These are phyloP conservation scores for Oenanthe javanica DNA, from an alignment of 140 eudicot species.

Conservation along the genomic window DNA sequence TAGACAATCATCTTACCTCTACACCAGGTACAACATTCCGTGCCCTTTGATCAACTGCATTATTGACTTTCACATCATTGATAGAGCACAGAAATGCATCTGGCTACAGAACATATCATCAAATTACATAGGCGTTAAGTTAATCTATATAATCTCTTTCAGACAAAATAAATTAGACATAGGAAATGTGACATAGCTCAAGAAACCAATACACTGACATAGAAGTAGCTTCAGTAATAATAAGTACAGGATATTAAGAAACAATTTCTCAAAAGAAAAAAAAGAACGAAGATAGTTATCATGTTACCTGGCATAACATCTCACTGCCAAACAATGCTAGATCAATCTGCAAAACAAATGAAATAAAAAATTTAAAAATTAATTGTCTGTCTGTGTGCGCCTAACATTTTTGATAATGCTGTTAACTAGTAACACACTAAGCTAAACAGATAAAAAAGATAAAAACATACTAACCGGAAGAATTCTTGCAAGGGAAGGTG, in stretches of 20 bases:
- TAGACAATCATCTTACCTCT: slow-evolving; percentile 46
- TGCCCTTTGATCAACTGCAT: slow-evolving; percentile 51
- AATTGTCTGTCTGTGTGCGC: neutral
- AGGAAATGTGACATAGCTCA: neutral
- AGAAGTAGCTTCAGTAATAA: neutral
- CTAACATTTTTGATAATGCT: neutral
- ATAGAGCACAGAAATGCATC: no score
- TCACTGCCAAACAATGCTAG: slow-evolving; percentile 85
- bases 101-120: slow-evolving; percentile 57
- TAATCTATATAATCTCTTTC: neutral
- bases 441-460: neutral
- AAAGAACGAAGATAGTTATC: neutral
- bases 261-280: neutral
- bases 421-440: neutral
- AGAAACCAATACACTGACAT: neutral
- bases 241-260: neutral
- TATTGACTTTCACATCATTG: no score
- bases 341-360: slow-evolving; percentile 55
- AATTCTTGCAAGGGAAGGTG: slow-evolving; percentile 86
- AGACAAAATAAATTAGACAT: neutral
- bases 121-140: slow-evolving; percentile 21
- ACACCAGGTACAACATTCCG: slow-evolving; percentile 74
- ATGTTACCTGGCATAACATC: slow-evolving; percentile 75
- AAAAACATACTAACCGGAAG: slow-evolving; percentile 63
- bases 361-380: neutral